These are phyloP conservation scores for Trichoderma asperellum DNA, from an alignment of 2,329 filamentous ascomycete genomes.

Conservation along the genomic window DNA sequence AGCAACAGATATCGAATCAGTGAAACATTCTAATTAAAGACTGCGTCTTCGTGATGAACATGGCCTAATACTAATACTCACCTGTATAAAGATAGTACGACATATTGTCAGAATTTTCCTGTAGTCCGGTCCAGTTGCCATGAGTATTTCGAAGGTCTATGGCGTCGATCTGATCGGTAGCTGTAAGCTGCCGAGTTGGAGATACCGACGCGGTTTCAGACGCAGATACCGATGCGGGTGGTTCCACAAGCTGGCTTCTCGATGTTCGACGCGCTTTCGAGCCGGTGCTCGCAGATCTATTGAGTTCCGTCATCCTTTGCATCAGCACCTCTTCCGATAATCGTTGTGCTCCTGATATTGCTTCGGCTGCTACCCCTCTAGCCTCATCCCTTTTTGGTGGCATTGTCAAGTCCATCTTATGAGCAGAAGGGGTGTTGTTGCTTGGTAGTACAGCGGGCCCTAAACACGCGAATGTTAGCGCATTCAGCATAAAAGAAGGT, in stretches of 20 bases:
- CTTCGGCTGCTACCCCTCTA: neutral
- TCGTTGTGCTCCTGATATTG: slow-evolving; percentile 26
- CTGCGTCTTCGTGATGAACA: neutral
- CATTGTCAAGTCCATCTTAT: neutral
- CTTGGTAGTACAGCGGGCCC: neutral
- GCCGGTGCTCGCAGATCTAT: neutral
- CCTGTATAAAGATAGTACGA: slow-evolving; percentile 24
- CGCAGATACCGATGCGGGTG: neutral
- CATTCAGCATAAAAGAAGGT: neutral
- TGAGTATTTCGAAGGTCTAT: neutral
- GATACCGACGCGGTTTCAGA: neutral
- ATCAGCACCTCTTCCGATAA: slow-evolving; percentile 34
- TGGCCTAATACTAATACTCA: neutral
- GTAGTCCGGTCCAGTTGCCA: neutral
- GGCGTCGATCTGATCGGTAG: neutral
- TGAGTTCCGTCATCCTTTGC: slow-evolving; percentile 15
- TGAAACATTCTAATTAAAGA: neutral
- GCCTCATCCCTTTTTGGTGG: neutral
- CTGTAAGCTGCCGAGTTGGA: neutral
- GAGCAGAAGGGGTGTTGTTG: neutral
- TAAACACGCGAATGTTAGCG: neutral
- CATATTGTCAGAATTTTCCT: neutral
- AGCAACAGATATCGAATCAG: neutral
- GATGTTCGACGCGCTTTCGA: neutral
- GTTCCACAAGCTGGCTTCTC: neutral